Conservation (phyloP, 305 asterid species). For the Plantago coronopus region DNA sequence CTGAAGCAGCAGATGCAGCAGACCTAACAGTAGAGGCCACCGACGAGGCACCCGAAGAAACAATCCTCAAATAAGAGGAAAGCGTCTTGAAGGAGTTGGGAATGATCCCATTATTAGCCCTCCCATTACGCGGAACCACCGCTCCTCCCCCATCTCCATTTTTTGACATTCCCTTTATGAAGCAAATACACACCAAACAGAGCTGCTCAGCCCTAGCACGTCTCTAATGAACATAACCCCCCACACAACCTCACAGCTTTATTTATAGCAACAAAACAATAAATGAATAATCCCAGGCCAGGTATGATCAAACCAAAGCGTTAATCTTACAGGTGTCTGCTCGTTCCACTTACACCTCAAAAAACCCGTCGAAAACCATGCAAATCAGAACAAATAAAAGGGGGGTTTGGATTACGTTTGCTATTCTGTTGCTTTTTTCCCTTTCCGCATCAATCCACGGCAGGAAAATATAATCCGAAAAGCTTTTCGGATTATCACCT, state of each 20-base stretch:
- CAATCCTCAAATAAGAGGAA: conserved; percentile 64
- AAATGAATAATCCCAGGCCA: conserved; percentile 10
- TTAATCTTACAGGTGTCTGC: conserved; percentile 37
- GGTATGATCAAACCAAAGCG: conserved; percentile 17
- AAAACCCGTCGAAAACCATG: conserved; percentile 30
- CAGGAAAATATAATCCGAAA: conserved; percentile 22
- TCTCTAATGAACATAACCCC: conserved; percentile 44
- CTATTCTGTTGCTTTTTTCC: conserved; percentile 19
- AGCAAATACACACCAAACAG: conserved; percentile 18
- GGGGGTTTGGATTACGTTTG: conserved; percentile 26
- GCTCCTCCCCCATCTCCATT: conserved; percentile 49
- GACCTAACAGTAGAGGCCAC: conserved; percentile 85
- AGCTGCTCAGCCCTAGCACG: conserved; percentile 26
- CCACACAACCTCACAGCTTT: conserved; percentile 8
- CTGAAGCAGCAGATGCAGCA: conserved; percentile 87
- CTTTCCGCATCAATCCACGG: conserved; percentile 38
- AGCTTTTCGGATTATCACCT: conserved; percentile 11
- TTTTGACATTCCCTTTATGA: conserved; percentile 51
- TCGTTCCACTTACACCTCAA: conserved; percentile 40
- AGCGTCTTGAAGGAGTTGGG: conserved; percentile 68
- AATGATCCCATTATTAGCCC: conserved; percentile 47
- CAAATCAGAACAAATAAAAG: conserved; percentile 37
- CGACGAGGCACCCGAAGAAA: conserved; percentile 75
- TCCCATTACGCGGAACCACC: conserved; percentile 37
- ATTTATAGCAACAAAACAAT: conserved; percentile 5